phyloP scores from a whole-genome alignment of 2,329 filamentous ascomycete genomes.

The Teratosphaeria viscida region DNA sequence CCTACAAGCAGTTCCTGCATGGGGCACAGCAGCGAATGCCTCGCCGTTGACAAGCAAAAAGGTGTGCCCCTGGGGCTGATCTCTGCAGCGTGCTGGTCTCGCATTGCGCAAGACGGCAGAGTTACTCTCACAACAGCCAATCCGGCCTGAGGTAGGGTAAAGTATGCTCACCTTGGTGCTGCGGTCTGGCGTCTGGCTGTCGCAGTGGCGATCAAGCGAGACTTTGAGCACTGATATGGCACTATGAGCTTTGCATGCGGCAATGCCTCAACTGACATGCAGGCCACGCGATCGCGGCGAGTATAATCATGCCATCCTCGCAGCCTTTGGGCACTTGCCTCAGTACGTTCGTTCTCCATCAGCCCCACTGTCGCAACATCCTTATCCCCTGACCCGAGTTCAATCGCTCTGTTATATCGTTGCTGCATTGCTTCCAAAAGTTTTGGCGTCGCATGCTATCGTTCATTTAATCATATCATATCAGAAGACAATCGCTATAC shows the following conservation, averaged over 20 bases:
- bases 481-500: neutral
- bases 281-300: neutral
- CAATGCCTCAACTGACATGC: slow-evolving; percentile 1
- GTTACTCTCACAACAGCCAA: slow-evolving; percentile 14
- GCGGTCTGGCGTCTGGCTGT: slow-evolving; percentile 3
- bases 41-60: slow-evolving; percentile 9
- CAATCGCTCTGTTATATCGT: neutral
- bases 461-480: neutral
- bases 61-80: slow-evolving; percentile 11
- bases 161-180: neutral
- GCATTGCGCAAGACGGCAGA: slow-evolving; percentile 6
- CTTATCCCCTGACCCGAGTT: neutral
- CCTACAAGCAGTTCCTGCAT: slow-evolving; percentile 18
- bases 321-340: neutral
- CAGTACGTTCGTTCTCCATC: neutral
- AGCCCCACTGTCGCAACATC: neutral
- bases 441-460: neutral
- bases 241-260: slow-evolving; percentile 7
- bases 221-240: slow-evolving; percentile 11
- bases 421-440: neutral
- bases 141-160: slow-evolving; percentile 8
- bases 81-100: slow-evolving; percentile 5
- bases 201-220: slow-evolving; percentile 17
- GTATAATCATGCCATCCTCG: slow-evolving; percentile 2
- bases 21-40: slow-evolving; percentile 12